Conservation (phyloP, 495 filamentous ascomycete genomes). For the Aspergillus coremiiformis region DNA sequence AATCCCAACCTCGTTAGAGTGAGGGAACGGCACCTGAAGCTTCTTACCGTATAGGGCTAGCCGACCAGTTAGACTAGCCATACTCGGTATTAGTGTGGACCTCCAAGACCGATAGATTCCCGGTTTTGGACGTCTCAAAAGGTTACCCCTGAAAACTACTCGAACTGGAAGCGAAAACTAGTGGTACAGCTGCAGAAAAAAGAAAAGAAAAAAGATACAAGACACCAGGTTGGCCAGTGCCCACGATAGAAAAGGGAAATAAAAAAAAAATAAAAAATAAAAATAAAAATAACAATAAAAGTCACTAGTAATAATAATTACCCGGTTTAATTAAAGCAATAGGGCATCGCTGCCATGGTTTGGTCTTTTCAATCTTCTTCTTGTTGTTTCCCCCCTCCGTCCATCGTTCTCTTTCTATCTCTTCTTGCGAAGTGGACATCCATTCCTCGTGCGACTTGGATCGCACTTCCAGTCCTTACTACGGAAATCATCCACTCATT, state of each 20-base stretch:
- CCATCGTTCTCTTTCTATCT: slow-evolving; percentile 4
- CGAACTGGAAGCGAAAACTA: slow-evolving; percentile 1
- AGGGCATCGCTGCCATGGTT: neutral
- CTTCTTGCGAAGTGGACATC: slow-evolving; percentile 13
- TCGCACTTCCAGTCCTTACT: slow-evolving; percentile 34
- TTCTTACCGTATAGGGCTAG: neutral
- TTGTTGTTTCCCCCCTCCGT: slow-evolving; percentile 5
- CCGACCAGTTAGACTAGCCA: neutral
- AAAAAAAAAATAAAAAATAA: neutral
- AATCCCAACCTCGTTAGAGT: neutral
- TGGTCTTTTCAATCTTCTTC: slow-evolving; percentile 4
- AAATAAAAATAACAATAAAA: no score
- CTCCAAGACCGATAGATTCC: neutral
- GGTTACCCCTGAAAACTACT: slow-evolving; percentile 2
- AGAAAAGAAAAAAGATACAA: neutral
- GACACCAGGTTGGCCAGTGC: neutral
- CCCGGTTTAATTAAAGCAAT: slow-evolving; percentile 1
- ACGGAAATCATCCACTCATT: slow-evolving; percentile 12
- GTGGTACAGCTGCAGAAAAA: slow-evolving; percentile 2
- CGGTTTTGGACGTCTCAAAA: neutral
- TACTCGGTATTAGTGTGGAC: neutral
- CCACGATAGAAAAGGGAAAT: neutral
- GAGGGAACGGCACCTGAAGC: neutral
- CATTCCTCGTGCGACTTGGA: slow-evolving; percentile 22
- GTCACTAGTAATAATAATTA: neutral